phyloP scores from a whole-genome alignment of 257 asterid species.

The Linaria vulgaris region DNA sequence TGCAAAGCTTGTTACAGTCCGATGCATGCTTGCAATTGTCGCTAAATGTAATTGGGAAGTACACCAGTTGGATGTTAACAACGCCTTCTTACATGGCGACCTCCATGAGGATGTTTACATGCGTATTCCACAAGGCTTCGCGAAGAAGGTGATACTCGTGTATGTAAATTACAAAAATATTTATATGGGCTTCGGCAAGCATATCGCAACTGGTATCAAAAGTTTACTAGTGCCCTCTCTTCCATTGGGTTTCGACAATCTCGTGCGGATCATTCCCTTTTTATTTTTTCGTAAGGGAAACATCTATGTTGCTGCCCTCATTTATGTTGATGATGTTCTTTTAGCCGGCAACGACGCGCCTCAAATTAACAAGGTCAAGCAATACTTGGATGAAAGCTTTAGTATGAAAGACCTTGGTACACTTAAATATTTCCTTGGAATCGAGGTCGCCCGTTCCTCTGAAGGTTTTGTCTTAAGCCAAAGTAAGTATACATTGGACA shows the following conservation, averaged over 20 bases:
- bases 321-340: slow-evolving; percentile 1
- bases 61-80: background rate
- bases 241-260: background rate
- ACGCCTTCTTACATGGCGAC: slow-evolving; percentile 4
- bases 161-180: background rate
- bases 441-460: background rate
- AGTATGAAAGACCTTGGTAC: background rate
- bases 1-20: background rate
- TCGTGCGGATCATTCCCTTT: background rate
- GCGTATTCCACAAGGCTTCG: background rate
- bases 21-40: background rate
- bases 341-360: background rate
- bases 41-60: background rate
- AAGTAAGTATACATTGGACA: background rate
- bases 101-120: background rate
- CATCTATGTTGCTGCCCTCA: background rate
- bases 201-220: background rate
- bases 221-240: background rate
- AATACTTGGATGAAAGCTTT: background rate
- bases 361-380: background rate
- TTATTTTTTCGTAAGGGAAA: background rate
- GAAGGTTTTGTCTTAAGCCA: background rate
- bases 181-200: background rate
- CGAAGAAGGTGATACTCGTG: background rate
- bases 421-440: background rate